A percentile compares a stretch with the other conserved stretches of the same genome.
These are phyloP conservation scores for Chaetomium olivaceum DNA, from an alignment of 2,329 filamentous ascomycete genomes.

Conservation along the genomic window DNA sequence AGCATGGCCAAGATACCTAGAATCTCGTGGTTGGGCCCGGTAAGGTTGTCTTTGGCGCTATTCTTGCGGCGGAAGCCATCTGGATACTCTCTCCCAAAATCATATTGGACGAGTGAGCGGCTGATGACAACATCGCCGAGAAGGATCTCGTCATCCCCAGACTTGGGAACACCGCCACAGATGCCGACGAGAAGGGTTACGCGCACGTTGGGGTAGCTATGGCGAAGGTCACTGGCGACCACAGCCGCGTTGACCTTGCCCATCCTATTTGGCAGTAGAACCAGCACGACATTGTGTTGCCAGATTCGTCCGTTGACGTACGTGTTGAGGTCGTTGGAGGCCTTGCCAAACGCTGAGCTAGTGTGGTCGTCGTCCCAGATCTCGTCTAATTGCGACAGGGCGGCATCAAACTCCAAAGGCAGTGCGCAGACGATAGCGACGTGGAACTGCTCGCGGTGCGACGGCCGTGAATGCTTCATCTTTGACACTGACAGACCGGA, in stretches of 20 bases:
- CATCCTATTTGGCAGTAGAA: constrained; percentile 18
- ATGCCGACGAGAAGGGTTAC: constrained; percentile 33
- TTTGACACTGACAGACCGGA: neutral
- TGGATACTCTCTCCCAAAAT: constrained; percentile 30
- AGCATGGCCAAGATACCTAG: constrained; percentile 21
- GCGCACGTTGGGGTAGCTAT: constrained; percentile 29
- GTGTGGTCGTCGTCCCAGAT: constrained; percentile 32
- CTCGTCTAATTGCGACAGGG: constrained; percentile 35
- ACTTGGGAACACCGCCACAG: constrained; percentile 32
- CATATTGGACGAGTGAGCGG: constrained; percentile 29
- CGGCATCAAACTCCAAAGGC: constrained; percentile 37
- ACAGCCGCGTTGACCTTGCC: constrained; percentile 33
- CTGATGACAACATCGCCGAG: constrained; percentile 35
- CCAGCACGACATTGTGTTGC: constrained; percentile 24
- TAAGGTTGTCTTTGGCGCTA: constrained; percentile 24
- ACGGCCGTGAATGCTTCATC: neutral
- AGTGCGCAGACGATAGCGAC: constrained; percentile 43
- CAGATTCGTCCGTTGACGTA: constrained; percentile 28
- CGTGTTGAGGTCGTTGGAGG: constrained; percentile 13
- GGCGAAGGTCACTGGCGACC: constrained; percentile 35
- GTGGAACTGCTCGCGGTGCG: constrained; percentile 34
- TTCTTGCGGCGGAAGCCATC: constrained; percentile 27
- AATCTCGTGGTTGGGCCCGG: constrained; percentile 23
- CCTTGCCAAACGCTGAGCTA: neutral
- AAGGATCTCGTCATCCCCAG: constrained; percentile 22